A percentile compares a stretch with the other conserved stretches of the same genome.
phyloP scores from a whole-genome alignment of 2,329 filamentous ascomycete genomes.

The Beauveria rudraprayagi region DNA sequence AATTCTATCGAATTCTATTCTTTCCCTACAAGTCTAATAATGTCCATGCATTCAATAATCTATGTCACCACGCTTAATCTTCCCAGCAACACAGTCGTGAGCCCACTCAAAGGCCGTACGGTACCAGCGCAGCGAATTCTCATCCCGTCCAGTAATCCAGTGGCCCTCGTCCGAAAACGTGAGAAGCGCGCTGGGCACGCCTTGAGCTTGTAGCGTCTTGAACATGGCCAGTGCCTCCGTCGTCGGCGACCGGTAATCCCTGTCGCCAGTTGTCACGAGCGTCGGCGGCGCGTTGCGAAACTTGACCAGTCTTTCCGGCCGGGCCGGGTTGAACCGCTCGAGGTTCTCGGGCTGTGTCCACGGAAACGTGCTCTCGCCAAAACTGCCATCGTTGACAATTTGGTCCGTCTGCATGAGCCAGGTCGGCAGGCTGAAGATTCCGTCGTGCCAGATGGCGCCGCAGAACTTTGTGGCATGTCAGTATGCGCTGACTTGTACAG shows the following conservation, averaged over 20 bases:
- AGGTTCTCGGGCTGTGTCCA: conserved; percentile 39
- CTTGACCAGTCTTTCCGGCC: conserved; percentile 38
- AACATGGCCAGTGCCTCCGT: conserved; percentile 58
- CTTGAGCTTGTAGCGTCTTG: conserved; percentile 60
- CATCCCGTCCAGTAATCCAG: conserved; percentile 55
- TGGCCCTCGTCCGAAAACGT: conserved; percentile 69
- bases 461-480: conserved; percentile 14
- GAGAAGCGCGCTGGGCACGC: conserved; percentile 60
- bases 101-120: conserved; percentile 60
- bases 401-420: conserved; percentile 21
- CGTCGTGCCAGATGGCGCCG: conserved; percentile 39
- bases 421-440: conserved; percentile 28
- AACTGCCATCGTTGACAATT: conserved; percentile 22
- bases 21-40: no score
- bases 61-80: conserved; percentile 16
- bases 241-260: conserved; percentile 51
- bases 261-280: conserved; percentile 62
- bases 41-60: conserved; percentile 9
- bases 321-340: conserved; percentile 43
- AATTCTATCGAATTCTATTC: no score
- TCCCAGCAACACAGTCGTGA: conserved; percentile 36
- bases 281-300: conserved; percentile 59
- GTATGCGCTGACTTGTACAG: neutral
- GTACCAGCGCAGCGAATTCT: conserved; percentile 64
- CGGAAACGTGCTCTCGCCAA: conserved; percentile 34